Evolutionary conservation across 2,329 filamentous ascomycete species (phyloP).

Genomic region (Escovopsis weberi): DNA sequence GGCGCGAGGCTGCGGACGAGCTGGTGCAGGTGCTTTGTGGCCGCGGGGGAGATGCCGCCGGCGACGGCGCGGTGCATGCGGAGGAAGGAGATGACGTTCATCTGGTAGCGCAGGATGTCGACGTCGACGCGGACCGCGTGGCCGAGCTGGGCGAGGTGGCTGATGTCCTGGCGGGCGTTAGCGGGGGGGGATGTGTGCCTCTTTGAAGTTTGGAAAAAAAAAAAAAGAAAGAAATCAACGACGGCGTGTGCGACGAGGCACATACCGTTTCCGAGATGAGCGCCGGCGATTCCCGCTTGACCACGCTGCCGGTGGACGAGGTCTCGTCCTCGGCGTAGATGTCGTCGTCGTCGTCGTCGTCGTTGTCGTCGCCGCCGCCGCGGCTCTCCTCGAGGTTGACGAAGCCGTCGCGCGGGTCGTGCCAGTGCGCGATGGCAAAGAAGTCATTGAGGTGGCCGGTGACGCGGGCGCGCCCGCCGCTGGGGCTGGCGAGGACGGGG

Average conservation of each 20-base stretch:
- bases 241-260: not conserved
- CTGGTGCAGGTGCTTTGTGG: conserved; percentile 62
- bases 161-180: conserved; percentile 33
- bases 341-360: conserved; percentile 54
- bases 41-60: conserved; percentile 60
- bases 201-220: not conserved
- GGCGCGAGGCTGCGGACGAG: conserved; percentile 62
- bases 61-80: conserved; percentile 75
- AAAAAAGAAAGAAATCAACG: too few species aligned
- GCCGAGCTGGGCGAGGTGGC: conserved; percentile 42
- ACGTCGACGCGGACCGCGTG: conserved; percentile 50
- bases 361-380: conserved; percentile 36
- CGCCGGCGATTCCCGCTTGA: conserved; percentile 21
- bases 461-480: conserved; percentile 33
- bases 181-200: too few species aligned
- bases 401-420: conserved; percentile 58
- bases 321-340: conserved; percentile 50
- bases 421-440: conserved; percentile 79
- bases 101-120: conserved; percentile 69
- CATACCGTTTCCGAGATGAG: conserved; percentile 31
- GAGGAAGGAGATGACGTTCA: conserved; percentile 78
- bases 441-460: conserved; percentile 58
- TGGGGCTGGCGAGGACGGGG: conserved; percentile 44
- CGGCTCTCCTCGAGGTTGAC: conserved; percentile 62
- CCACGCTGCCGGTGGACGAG: conserved; percentile 29